Conservation (phyloP, 805 yeast species). For the Spathaspora gorwiae region DNA sequence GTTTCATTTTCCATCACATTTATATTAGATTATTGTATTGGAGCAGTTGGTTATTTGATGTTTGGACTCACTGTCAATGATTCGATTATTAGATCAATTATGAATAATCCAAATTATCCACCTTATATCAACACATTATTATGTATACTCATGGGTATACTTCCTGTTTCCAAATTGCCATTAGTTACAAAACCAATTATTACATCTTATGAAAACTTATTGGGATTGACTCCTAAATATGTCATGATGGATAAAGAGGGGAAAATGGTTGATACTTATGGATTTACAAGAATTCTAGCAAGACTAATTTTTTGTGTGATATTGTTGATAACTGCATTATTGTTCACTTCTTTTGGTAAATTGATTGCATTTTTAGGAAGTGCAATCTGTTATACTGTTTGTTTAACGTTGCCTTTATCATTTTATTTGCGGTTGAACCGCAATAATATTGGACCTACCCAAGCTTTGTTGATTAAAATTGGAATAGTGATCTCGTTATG, state of each 20-base stretch:
- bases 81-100: slow-evolving; percentile 72
- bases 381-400: slow-evolving; percentile 38
- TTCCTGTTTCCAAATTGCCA: slow-evolving; percentile 40
- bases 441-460: slow-evolving; percentile 13
- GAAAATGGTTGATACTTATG: slow-evolving; percentile 1
- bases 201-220: slow-evolving; percentile 30
- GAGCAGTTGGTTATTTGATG: slow-evolving; percentile 69
- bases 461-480: slow-evolving; percentile 10
- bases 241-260: slow-evolving; percentile 1
- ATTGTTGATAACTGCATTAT: slow-evolving; percentile 20
- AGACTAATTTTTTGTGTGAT: slow-evolving; percentile 22
- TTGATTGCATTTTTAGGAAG: slow-evolving; percentile 39
- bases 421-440: slow-evolving; percentile 26
- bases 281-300: slow-evolving; percentile 1
- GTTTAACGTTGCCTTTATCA: slow-evolving; percentile 35
- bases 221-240: slow-evolving; percentile 12
- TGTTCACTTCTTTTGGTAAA: slow-evolving; percentile 36
- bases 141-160: slow-evolving; percentile 30
- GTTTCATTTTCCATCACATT: slow-evolving; percentile 57
- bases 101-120: slow-evolving; percentile 68
- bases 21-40: slow-evolving; percentile 56
- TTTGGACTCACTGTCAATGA: slow-evolving; percentile 67
- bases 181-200: slow-evolving; percentile 36
- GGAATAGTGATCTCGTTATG: slow-evolving; percentile 17
- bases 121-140: slow-evolving; percentile 38